Conservation (phyloP, 345 rosid genomes). For the Pugionium cornutum region DNA sequence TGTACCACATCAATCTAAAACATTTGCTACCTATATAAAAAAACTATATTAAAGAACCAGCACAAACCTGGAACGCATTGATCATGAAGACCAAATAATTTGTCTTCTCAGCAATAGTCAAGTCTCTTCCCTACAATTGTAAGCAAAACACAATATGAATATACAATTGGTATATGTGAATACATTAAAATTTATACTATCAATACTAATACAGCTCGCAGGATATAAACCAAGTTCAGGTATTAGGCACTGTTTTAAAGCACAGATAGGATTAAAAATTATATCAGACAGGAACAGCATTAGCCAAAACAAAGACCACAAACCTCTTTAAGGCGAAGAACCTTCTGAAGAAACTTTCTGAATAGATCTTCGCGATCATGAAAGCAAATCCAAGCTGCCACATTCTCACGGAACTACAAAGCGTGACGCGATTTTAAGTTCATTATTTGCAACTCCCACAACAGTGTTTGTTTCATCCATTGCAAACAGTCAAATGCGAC, state of each 20-base stretch:
- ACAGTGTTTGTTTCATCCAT: not conserved
- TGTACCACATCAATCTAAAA: not conserved
- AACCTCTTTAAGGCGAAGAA: conserved; percentile 89
- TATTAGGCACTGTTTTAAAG: not conserved
- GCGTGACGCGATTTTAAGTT: conserved; percentile 1
- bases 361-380: conserved; percentile 73
- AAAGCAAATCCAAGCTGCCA: conserved; percentile 96
- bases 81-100: conserved; percentile 95
- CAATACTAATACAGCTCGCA: not conserved
- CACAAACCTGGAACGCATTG: conserved; percentile 93
- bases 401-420: conserved; percentile 94
- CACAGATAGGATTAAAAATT: not conserved
- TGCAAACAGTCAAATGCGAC: conserved; percentile 2
- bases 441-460: not conserved
- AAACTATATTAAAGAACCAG: conserved; percentile 24
- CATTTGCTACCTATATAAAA: conserved; percentile 10
- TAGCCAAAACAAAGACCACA: conserved; percentile 30
- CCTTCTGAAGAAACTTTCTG: conserved; percentile 74
- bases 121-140: conserved; percentile 71
- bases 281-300: conserved; percentile 12
- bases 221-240: not conserved
- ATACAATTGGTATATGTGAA: not conserved
- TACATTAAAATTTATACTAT: conserved; percentile 1
- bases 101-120: conserved; percentile 84
- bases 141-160: conserved; percentile 17